Base-by-base conservation (phyloP, 495 filamentous ascomycete genomes). In the Penicillium tannophilum region DNA sequence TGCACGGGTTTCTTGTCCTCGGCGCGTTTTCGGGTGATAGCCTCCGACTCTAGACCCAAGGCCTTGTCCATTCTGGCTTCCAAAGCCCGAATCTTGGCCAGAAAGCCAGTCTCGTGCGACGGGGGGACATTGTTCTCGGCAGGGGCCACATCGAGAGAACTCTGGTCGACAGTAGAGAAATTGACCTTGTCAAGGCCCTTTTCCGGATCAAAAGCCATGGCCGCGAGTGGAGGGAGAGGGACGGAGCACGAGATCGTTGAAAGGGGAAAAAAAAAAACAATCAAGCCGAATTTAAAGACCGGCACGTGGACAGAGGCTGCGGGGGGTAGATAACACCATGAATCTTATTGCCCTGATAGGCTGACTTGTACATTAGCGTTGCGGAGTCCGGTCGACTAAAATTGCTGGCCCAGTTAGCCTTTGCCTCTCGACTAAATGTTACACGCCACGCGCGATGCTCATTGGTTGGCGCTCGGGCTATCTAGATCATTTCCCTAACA, bases 41-140 rank as follows among this genome's bases (percentile, higher is more conserved):
- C 78, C 24, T 78, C 74, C 0, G 74, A 73, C 62, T 84, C 82
- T 46, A 83, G 67, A 6, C 81, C 80, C 33, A 84, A 66, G 58
- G 78, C 82, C 42, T 67, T 67, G 66, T 83, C 81, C 54, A 83
- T 67, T 48, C 68, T 67, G 12, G 69, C 67, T 47, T 84, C 81
- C 20, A 75, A 68, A 23, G 59, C 46, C 19, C 78, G 76, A 9
- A 81, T 61, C 17, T 52, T 68, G 49, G 51, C 66, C 11, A 79
- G 56, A 39, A 71, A 51, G 26, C 64, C 46, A 31, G 59, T 52
- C 35, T 62, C 43, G 10, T 64, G 49, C 23, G 52, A 35, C 19
- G 39, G 10, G 39, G 31, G 11, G 1, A 24, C 28, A 39, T 23
- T 51, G 46, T 59, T 19, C 41, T 36, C 23, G 46, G 14, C 16